Evolutionary conservation across 2,329 filamentous ascomycete genomes (phyloP), one percentile per base, ranked within the genome.

Genomic region (Epichloe aotearoae): DNA sequence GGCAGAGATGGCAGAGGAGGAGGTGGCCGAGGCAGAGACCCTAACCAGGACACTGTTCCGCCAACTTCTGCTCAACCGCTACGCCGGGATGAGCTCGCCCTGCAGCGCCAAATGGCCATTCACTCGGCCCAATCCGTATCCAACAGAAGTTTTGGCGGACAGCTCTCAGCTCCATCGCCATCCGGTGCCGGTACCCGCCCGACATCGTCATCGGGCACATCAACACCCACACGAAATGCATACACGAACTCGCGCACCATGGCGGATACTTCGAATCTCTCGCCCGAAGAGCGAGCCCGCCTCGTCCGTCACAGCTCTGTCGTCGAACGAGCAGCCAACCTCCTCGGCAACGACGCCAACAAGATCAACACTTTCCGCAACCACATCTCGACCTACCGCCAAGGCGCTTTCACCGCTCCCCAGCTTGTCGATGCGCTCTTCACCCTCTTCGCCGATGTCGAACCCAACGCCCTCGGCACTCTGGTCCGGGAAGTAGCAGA

Each of bases 401-500:
- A 77, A 45, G 83, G 79, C 17, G 71, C 73, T n/a, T 73, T 89
- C 49, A 78, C 82, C 0, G 86, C 89, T 0, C 73, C 81, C 0
- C 82, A 88, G 53, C 77, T 98, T 1, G 84, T 97, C 53, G 89
- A 96, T 57, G 80, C 82, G 0, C 89, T 96, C 67, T 95, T 95
- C 63, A 79, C 84, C 0, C 75, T 96, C 4, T 96, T 95, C 57
- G 73, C 72, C 19, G 84, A 95, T 62, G 85, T 85, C 0, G 82
- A 85, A 0, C 84, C 88, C 7, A 79, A 81, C 14, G 85, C 94
- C 30, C 73, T 98, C 0, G 90, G 90, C 14, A 96, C 90, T 26
- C 76, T 98, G 1, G 79, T 97, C 55, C 86, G 91, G 54, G 93
- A 98, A 63, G 78, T 96, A 3, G 86, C 91, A 5, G 91, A 97